phyloP scores from a whole-genome alignment of 2,329 filamentous ascomycete species.

The Pyricularia sp. region DNA sequence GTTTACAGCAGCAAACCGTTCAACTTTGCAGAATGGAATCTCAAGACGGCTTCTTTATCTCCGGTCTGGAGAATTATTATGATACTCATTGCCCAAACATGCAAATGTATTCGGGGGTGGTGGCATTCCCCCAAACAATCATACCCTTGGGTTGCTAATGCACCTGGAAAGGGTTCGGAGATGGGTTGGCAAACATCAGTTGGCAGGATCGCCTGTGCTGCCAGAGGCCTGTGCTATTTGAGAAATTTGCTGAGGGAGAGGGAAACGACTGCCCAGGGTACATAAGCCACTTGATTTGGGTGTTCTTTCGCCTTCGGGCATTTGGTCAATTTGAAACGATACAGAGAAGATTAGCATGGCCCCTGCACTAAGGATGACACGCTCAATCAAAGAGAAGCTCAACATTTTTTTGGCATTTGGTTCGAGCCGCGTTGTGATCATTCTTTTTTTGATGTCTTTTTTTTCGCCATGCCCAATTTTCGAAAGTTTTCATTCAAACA shows the following conservation, averaged over 20 bases:
- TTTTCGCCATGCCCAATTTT: neutral
- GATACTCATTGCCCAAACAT: no score
- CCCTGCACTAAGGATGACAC: conserved; percentile 81
- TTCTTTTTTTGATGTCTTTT: neutral
- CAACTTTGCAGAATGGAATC: neutral
- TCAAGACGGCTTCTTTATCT: neutral
- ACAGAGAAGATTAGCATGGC: conserved; percentile 19
- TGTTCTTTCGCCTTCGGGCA: conserved; percentile 15
- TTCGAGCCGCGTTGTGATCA: neutral
- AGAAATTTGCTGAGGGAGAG: neutral
- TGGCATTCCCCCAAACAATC: neutral
- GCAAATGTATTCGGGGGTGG: no score
- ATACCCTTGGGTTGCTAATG: neutral
- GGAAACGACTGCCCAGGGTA: neutral
- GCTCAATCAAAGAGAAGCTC: conserved; percentile 58
- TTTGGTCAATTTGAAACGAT: conserved; percentile 19
- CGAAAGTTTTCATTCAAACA: no score
- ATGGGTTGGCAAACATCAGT: no score
- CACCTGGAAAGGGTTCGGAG: neutral
- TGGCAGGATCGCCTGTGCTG: neutral
- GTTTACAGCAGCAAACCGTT: neutral
- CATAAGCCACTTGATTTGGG: neutral
- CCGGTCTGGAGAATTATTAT: no score
- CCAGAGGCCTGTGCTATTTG: neutral
- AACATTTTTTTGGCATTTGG: conserved; percentile 45